Evolutionary conservation across 352 stramenopile species (phyloP).

Genomic region (Globisporangium rhizosaccharum): DNA sequence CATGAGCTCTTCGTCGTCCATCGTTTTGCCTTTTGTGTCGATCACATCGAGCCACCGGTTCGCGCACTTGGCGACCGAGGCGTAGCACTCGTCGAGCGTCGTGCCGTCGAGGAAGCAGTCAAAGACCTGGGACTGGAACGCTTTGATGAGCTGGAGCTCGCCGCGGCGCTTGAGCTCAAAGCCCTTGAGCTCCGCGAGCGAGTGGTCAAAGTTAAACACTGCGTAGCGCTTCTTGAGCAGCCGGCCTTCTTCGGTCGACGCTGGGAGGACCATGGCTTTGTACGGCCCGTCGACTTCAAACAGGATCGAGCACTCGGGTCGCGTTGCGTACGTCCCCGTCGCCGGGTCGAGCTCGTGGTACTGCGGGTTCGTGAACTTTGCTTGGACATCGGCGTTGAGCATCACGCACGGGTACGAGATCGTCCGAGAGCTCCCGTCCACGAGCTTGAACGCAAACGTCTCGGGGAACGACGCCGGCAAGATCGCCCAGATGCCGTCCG

Average conservation of each 20-base stretch:
- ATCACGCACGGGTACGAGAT: slow-evolving; percentile 99
- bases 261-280: slow-evolving; percentile 97
- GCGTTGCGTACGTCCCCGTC: slow-evolving; percentile 88
- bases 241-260: slow-evolving; percentile 97
- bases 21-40: slow-evolving; percentile 90
- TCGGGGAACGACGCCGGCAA: slow-evolving; percentile 97
- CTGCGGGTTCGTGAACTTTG: slow-evolving; percentile 99
- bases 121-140: slow-evolving; percentile 98
- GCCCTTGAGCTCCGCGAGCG: slow-evolving; percentile 78
- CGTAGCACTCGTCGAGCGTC: slow-evolving; percentile 95
- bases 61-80: slow-evolving; percentile 92
- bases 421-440: slow-evolving; percentile 64
- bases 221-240: slow-evolving; percentile 97
- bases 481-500: slow-evolving; percentile 99
- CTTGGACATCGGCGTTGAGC: slow-evolving; percentile 98
- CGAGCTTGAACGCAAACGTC: slow-evolving; percentile 91
- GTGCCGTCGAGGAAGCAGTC: slow-evolving; percentile 94
- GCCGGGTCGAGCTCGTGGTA: slow-evolving; percentile 59
- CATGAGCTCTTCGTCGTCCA: slow-evolving; percentile 97
- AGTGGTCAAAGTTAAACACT: slow-evolving; percentile 85
- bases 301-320: slow-evolving; percentile 97
- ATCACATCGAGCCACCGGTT: slow-evolving; percentile 99
- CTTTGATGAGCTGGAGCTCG: slow-evolving; percentile 99
- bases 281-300: slow-evolving; percentile 99
- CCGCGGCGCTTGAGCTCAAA: slow-evolving; percentile 99